phyloP scores from a whole-genome alignment of 2,329 filamentous ascomycete genomes.

The Akanthomyces lecanii region DNA sequence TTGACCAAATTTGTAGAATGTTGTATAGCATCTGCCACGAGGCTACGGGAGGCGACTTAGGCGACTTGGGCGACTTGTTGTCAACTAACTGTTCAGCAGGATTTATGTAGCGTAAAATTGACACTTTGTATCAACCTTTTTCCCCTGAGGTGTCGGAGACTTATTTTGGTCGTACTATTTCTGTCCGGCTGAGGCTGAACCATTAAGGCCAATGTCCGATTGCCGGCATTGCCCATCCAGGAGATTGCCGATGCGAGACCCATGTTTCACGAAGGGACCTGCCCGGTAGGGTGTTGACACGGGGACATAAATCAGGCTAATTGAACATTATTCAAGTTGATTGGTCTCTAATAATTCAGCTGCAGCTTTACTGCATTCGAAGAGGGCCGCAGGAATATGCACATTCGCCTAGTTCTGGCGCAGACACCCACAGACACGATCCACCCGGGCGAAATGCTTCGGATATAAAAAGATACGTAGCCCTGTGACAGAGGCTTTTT shows the following conservation, averaged over 20 bases:
- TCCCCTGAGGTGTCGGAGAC: neutral
- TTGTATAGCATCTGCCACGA: conserved; percentile 14
- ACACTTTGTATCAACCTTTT: neutral
- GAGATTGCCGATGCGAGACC: neutral
- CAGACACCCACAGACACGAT: neutral
- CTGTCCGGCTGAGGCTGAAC: neutral
- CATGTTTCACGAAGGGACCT: neutral
- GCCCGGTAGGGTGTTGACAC: neutral
- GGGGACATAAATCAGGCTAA: neutral
- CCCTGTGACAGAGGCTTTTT: neutral
- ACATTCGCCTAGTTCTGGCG: neutral
- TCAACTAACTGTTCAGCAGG: neutral
- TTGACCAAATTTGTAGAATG: conserved; percentile 4
- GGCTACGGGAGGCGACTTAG: neutral
- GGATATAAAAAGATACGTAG: neutral
- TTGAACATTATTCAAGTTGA: neutral
- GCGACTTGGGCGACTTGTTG: neutral
- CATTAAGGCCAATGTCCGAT: neutral
- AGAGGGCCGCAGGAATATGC: neutral
- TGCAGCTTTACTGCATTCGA: neutral
- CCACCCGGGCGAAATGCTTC: neutral
- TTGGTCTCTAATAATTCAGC: neutral
- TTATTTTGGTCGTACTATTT: neutral
- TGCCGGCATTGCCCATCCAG: neutral
- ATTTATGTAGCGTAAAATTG: neutral